A percentile compares a stretch with the other conserved stretches of the same genome.
These are phyloP conservation scores for Fusarium illudens DNA, from an alignment of 2,329 filamentous ascomycete species.

Conservation along the genomic window DNA sequence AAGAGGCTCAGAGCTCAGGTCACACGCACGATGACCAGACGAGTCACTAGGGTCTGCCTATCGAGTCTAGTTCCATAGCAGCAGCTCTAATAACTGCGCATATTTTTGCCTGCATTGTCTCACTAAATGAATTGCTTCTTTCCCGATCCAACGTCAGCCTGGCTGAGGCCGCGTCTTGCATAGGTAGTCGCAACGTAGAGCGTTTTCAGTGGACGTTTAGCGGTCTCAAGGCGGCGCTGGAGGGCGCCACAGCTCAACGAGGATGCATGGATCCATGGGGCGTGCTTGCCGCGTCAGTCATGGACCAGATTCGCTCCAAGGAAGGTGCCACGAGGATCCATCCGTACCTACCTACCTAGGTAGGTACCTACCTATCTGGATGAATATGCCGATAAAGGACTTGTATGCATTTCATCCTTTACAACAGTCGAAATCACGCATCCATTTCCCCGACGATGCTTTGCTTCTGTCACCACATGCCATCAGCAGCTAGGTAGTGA, in stretches of 20 bases:
- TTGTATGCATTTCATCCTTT: background rate
- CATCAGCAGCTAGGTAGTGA: background rate
- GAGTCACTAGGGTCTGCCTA: background rate
- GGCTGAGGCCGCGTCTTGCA: background rate
- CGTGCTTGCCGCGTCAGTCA: background rate
- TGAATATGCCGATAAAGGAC: background rate
- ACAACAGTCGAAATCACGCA: background rate
- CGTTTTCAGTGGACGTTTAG: background rate
- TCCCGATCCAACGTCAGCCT: background rate
- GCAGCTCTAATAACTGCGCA: background rate
- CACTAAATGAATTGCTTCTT: background rate
- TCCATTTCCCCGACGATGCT: background rate
- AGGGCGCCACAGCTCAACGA: background rate
- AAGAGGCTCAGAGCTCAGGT: slow-evolving; percentile 10
- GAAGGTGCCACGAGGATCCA: background rate
- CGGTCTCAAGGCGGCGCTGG: background rate
- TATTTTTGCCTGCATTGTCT: background rate
- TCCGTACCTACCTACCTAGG: no score
- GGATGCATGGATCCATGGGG: background rate
- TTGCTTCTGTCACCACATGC: background rate
- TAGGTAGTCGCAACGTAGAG: background rate
- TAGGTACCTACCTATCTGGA: no score
- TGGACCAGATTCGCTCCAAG: background rate
- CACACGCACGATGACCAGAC: background rate
- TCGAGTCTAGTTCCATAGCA: background rate